These are phyloP conservation scores for Pelargonium fulgidum DNA, from an alignment of 441 rosid species.

Conservation along the genomic window DNA sequence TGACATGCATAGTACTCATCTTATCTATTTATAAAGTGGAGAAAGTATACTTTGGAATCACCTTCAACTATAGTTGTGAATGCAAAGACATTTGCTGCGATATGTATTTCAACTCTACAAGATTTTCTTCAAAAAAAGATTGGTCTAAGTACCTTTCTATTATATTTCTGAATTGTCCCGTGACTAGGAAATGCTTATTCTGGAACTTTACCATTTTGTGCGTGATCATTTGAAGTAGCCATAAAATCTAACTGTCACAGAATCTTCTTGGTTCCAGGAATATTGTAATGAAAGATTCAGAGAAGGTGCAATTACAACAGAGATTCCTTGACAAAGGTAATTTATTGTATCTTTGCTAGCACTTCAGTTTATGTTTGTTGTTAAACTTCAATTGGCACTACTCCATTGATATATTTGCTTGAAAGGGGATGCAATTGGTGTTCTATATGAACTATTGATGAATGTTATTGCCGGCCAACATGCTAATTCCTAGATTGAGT, in stretches of 20 bases:
- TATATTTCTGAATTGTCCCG: not conserved
- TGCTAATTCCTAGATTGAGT: no score
- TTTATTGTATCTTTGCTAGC: slow-evolving; percentile 1
- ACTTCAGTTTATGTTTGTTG: slow-evolving; percentile 2
- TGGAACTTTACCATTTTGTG: not conserved
- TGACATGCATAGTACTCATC: not conserved
- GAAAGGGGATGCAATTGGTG: no score
- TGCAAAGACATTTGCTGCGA: not conserved
- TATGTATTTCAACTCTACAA: not conserved
- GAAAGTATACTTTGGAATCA: not conserved
- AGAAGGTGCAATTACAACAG: slow-evolving; percentile 49
- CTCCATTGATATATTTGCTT: slow-evolving; percentile 3
- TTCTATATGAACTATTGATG: no score
- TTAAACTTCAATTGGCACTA: not conserved
- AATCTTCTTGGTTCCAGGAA: slow-evolving; percentile 41
- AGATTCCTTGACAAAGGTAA: slow-evolving; percentile 49
- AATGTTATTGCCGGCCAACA: no score
- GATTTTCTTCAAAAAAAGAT: not conserved
- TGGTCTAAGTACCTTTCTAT: not conserved
- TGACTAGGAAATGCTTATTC: not conserved
- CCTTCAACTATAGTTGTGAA: not conserved
- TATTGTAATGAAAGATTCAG: slow-evolving; percentile 39
- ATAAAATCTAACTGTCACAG: not conserved
- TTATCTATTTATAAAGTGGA: not conserved
- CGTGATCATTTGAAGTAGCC: not conserved